A percentile compares a stretch with the other conserved stretches of the same genome.
phyloP scores from a whole-genome alignment of 371 early-diverging fungal species.

The Rhizomucor pusillus region DNA sequence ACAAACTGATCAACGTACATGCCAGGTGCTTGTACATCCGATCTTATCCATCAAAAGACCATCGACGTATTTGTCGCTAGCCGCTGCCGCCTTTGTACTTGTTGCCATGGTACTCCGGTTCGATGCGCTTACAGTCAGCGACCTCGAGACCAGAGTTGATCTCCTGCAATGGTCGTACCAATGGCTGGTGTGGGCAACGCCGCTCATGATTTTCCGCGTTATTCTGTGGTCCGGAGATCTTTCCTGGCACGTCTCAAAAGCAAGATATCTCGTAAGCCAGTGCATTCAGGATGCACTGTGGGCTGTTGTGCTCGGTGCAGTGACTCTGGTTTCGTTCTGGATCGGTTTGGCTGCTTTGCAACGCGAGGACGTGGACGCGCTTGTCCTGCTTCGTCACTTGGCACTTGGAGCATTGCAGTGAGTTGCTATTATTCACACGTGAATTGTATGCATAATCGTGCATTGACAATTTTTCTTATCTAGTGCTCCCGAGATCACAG shows the following conservation, averaged over 20 bases:
- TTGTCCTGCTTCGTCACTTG: conserved; percentile 29
- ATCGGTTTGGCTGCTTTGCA: conserved; percentile 36
- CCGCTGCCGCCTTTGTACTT: conserved; percentile 16
- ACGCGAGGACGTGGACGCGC: conserved; percentile 24
- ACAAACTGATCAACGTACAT: too few species aligned
- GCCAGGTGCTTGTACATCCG: conserved; percentile 17
- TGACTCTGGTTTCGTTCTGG: conserved; percentile 36
- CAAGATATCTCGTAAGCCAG: conserved; percentile 21
- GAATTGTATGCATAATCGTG: background rate
- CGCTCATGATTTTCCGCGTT: conserved; percentile 38
- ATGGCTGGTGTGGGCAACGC: conserved; percentile 32
- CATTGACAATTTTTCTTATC: background rate
- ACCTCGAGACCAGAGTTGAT: conserved; percentile 15
- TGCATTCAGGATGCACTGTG: conserved; percentile 34
- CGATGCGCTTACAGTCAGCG: conserved; percentile 12
- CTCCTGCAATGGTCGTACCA: conserved; percentile 18
- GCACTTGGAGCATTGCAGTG: conserved; percentile 46
- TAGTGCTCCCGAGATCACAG: conserved; percentile 41
- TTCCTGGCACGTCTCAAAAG: conserved; percentile 29
- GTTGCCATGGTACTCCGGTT: conserved; percentile 25
- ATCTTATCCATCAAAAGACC: conserved; percentile 13
- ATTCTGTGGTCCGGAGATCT: conserved; percentile 22
- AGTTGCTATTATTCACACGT: conserved; percentile 8
- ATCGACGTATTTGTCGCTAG: conserved; percentile 27
- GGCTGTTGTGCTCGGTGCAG: conserved; percentile 20